These are phyloP conservation scores for Epichloe bromicola DNA, from an alignment of 2,329 filamentous ascomycete species.

Conservation along the genomic window DNA sequence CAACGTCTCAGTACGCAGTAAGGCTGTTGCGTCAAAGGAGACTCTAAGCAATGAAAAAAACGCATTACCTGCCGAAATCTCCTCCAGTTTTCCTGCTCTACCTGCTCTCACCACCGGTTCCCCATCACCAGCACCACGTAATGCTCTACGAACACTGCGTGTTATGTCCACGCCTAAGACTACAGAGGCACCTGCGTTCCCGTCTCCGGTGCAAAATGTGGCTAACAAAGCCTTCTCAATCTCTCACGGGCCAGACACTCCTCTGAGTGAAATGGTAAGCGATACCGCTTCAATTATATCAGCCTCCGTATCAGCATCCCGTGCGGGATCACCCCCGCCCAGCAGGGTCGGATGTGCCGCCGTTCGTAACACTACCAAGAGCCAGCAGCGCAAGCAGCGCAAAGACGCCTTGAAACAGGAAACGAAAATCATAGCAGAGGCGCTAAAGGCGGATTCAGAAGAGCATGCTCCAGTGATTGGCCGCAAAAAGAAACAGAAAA, in stretches of 20 bases:
- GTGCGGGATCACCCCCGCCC: constrained; percentile 62
- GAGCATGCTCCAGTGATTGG: constrained; percentile 61
- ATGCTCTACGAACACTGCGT: constrained; percentile 52
- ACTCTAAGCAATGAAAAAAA: not conserved
- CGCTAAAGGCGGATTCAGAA: constrained; percentile 37
- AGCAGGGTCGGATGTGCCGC: constrained; percentile 54
- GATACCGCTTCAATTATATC: constrained; percentile 66
- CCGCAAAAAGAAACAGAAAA: constrained; percentile 82
- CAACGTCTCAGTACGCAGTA: not conserved
- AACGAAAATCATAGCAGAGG: constrained; percentile 37
- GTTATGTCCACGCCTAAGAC: constrained; percentile 43
- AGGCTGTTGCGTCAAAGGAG: not conserved
- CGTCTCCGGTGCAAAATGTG: constrained; percentile 18
- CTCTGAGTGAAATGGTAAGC: constrained; percentile 60
- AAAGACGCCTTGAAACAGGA: constrained; percentile 56
- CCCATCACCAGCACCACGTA: constrained; percentile 36
- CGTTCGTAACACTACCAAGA: constrained; percentile 60
- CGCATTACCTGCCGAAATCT: constrained; percentile 9
- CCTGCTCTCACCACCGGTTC: constrained; percentile 30
- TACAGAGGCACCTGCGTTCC: constrained; percentile 37
- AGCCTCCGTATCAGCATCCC: constrained; percentile 51
- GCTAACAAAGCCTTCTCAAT: constrained; percentile 18
- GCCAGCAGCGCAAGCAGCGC: constrained; percentile 63
- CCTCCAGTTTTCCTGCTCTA: constrained; percentile 36
- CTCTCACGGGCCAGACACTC: constrained; percentile 52